Conservation (phyloP, 805 yeast genomes). For the Candida easanensis region DNA sequence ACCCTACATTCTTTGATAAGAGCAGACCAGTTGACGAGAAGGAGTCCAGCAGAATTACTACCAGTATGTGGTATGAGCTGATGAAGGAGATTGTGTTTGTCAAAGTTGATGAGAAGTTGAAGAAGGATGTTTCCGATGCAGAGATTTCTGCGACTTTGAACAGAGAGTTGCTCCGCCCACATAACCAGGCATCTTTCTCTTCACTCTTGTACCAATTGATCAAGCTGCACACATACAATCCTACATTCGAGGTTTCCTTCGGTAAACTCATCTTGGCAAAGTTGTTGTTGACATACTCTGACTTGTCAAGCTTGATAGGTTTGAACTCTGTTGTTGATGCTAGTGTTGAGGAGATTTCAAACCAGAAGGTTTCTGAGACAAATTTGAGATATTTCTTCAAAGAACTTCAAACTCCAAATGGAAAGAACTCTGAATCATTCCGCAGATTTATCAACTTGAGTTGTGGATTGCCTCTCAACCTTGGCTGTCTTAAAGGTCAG, state of each 20-base stretch:
- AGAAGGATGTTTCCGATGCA: slow-evolving; percentile 14
- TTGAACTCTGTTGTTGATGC: slow-evolving; percentile 15
- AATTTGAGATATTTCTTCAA: slow-evolving; percentile 26
- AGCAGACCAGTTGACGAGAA: slow-evolving; percentile 2
- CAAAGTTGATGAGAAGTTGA: slow-evolving; percentile 19
- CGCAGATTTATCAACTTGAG: slow-evolving; percentile 26
- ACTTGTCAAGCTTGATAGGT: slow-evolving; percentile 15
- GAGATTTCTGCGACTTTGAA: slow-evolving; percentile 21
- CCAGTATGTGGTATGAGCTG: slow-evolving; percentile 24
- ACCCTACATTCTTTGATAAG: slow-evolving; percentile 16
- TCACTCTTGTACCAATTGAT: slow-evolving; percentile 15
- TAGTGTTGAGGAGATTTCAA: slow-evolving; percentile 21
- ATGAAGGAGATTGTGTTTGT: slow-evolving; percentile 25
- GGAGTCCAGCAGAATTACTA: slow-evolving; percentile 6
- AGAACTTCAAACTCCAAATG: slow-evolving; percentile 18
- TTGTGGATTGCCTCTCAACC: slow-evolving; percentile 17
- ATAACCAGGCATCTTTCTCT: slow-evolving; percentile 4
- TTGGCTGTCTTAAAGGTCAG: slow-evolving; percentile 23
- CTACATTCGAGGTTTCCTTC: slow-evolving; percentile 26
- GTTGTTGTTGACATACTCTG: slow-evolving; percentile 21
- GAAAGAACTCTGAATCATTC: slow-evolving; percentile 21
- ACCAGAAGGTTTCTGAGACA: slow-evolving; percentile 22
- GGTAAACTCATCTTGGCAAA: slow-evolving; percentile 24
- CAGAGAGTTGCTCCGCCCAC: slow-evolving; percentile 10
- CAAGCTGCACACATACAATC: slow-evolving; percentile 19